These are phyloP conservation scores for Gypsophila paniculata DNA, from an alignment of 179 eudicot species.

Conservation along the genomic window DNA sequence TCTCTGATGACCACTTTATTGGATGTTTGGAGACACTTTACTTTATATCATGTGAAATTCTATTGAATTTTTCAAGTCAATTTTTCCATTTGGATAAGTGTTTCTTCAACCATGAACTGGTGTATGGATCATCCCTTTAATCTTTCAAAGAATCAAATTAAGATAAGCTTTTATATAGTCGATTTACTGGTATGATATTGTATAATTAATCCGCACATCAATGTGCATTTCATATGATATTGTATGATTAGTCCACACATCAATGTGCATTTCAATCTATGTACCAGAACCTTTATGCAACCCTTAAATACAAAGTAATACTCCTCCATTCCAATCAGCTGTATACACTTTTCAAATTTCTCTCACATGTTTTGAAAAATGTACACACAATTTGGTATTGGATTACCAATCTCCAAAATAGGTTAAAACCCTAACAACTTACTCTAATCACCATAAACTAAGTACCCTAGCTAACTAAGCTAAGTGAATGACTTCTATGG, in stretches of 20 bases:
- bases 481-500: constrained; percentile 14
- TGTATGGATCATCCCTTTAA: not conserved
- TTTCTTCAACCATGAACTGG: not conserved
- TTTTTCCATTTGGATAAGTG: not conserved
- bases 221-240: constrained; percentile 5
- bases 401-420: not conserved
- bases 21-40: too few species aligned
- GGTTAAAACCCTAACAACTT: not conserved
- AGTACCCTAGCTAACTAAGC: constrained; percentile 13
- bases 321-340: too few species aligned
- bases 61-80: not conserved
- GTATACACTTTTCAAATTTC: too few species aligned
- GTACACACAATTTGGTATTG: not conserved
- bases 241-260: not conserved
- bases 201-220: not conserved
- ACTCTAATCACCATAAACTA: constrained; percentile 1
- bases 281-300: not conserved
- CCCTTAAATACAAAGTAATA: not conserved
- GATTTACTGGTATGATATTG: not conserved
- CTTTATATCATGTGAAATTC: not conserved
- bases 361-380: too few species aligned
- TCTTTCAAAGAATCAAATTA: not conserved
- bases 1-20: too few species aligned
- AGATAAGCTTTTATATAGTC: not conserved
- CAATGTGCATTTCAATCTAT: constrained; percentile 1